A percentile compares a stretch with the other conserved stretches of the same genome.
phyloP scores from a whole-genome alignment of 352 stramenopile genomes.

The Phytophthora kernoviae region DNA sequence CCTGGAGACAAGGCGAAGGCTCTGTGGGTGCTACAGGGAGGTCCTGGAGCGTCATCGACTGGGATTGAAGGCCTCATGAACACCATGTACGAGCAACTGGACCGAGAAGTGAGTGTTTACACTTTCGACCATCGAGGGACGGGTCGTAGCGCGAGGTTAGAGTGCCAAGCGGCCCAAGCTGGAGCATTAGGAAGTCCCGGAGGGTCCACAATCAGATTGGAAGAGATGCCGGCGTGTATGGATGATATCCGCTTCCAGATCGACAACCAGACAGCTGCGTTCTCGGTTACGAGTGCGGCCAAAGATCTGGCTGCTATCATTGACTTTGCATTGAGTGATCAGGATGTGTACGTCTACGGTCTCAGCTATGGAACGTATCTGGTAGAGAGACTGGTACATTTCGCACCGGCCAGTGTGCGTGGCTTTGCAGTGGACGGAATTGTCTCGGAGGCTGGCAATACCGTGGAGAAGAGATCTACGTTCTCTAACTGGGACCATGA shows the following conservation, averaged over 20 bases:
- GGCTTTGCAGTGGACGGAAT: slow-evolving; percentile 71
- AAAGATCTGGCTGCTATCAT: slow-evolving; percentile 69
- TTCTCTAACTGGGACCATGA: slow-evolving; percentile 87
- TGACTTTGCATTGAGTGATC: slow-evolving; percentile 43
- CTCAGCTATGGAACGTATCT: slow-evolving; percentile 83
- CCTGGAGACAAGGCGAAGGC: slow-evolving; percentile 36
- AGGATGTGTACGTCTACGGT: slow-evolving; percentile 74
- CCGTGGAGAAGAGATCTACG: slow-evolving; percentile 60
- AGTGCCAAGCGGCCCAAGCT: slow-evolving; percentile 59
- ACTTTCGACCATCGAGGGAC: slow-evolving; percentile 76
- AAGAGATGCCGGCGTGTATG: slow-evolving; percentile 71
- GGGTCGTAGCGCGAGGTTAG: slow-evolving; percentile 56
- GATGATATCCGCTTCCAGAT: slow-evolving; percentile 75
- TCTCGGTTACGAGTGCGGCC: slow-evolving; percentile 74
- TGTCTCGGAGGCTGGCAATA: slow-evolving; percentile 59
- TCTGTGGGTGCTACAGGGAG: slow-evolving; percentile 76
- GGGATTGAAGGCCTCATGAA: slow-evolving; percentile 73
- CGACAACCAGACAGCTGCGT: slow-evolving; percentile 70
- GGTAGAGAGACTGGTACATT: slow-evolving; percentile 65
- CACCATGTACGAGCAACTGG: slow-evolving; percentile 54
- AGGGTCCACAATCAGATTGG: slow-evolving; percentile 50
- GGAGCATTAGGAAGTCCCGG: slow-evolving; percentile 54
- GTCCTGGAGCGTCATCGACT: slow-evolving; percentile 69
- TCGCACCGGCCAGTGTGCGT: slow-evolving; percentile 46
- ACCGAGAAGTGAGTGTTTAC: slow-evolving; percentile 62